Base-by-base conservation (phyloP, 2,329 filamentous ascomycete genomes). In the Nigrospora sphaerica region DNA sequence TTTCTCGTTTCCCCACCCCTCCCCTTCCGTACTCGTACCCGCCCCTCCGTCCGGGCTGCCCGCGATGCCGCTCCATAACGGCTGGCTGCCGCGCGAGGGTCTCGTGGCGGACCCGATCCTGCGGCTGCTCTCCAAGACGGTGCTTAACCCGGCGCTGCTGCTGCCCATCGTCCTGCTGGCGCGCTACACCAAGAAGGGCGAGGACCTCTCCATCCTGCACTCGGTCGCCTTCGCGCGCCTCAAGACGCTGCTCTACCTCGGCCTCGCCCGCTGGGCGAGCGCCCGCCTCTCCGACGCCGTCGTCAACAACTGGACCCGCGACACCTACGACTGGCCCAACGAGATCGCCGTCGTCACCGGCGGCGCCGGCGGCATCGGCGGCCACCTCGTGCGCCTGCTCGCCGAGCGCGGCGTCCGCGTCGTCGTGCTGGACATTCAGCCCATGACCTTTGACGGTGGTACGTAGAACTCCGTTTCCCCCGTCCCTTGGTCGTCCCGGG, bases 281-380 rank as follows among this genome's bases (percentile, higher is more conserved):
- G 61, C 59, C 13, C 78, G 71, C 61, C 62, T 82, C 12, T 80
- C 78, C 54, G 63, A 67, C 2, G 66, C 72, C 2, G 67, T 67
- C 2, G 52, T 70, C 46, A 72, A 76, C 59, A 75, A 74, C 58
- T 79, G 73, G 69, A 68, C 60, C 2, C 59, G 54, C 12, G 78
- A 80, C 55, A 65, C 60, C 36, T 85, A 83, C 64, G 73, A 81
- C 59, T 89, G 85, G 83, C 66, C 71, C 18, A 75, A 73, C 44
- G 86, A 90, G 66, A 73, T 90, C 43, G 81, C 87, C 3, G 69
- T 90, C 38, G 74, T 91, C 17, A 91, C 87, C 0, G 86, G 88
- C 9, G 87, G 87, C 9, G 81, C 83, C 37, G 79, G 80, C 46
- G 87, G 87, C 0, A 89, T 92, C 57, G 87, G 87, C 13, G 78